Conservation (phyloP, 2,329 filamentous ascomycete genomes). For the Rhexocercosporidium sp. region DNA sequence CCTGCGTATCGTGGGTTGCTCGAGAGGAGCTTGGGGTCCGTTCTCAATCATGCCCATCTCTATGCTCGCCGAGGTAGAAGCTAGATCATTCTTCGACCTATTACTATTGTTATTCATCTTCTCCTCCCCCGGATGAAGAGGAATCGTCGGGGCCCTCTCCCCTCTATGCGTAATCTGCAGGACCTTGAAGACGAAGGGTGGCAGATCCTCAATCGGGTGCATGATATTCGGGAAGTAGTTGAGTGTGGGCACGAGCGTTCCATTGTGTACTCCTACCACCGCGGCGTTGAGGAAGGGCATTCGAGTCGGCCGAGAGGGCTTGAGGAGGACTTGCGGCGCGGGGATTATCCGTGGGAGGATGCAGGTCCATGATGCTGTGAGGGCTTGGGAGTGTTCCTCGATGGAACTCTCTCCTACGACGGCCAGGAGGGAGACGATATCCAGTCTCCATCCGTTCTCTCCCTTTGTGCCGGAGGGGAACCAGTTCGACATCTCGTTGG, state of each 20-base stretch:
- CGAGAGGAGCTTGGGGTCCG: constrained; percentile 14
- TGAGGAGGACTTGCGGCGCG: constrained; percentile 66
- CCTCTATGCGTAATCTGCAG: constrained; percentile 53
- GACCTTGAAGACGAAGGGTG: constrained; percentile 54
- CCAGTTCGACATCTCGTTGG: constrained; percentile 42
- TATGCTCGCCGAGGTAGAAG: constrained; percentile 38
- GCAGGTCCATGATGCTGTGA: constrained; percentile 63
- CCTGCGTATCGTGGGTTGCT: constrained; percentile 25
- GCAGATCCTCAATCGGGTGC: constrained; percentile 57
- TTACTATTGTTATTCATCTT: not conserved
- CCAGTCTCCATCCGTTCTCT: constrained; percentile 57
- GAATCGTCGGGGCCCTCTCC: not conserved
- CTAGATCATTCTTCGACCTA: not conserved
- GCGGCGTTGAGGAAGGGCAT: constrained; percentile 60
- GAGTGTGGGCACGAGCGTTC: constrained; percentile 57
- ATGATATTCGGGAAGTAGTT: constrained; percentile 68
- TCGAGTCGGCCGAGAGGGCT: constrained; percentile 57
- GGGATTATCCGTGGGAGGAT: constrained; percentile 65
- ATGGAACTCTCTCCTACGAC: constrained; percentile 67
- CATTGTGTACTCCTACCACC: constrained; percentile 63
- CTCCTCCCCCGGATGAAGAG: constrained; percentile 2
- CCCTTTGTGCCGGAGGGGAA: constrained; percentile 49
- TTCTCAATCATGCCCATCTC: constrained; percentile 25
- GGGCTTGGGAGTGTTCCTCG: constrained; percentile 60
- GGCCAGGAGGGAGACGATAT: constrained; percentile 66